Percentiles rank a stretch among this genome's conserved stretches.
These are phyloP conservation scores for Alternaria ventricosa DNA, from an alignment of 2,329 filamentous ascomycete species.

Conservation along the genomic window DNA sequence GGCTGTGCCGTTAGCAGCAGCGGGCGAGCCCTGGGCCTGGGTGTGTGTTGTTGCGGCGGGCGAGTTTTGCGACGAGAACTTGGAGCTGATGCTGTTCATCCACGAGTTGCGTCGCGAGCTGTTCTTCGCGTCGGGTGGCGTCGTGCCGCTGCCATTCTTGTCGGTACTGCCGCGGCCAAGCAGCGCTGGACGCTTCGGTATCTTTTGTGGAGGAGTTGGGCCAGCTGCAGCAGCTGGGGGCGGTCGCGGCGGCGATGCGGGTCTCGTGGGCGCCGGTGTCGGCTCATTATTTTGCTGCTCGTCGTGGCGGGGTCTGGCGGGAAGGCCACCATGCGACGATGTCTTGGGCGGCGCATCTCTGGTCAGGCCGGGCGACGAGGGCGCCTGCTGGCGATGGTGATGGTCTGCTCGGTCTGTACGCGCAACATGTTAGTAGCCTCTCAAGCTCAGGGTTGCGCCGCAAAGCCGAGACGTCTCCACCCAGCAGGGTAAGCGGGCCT, in stretches of 20 bases:
- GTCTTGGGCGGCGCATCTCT: slow-evolving; percentile 44
- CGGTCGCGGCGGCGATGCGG: slow-evolving; percentile 27
- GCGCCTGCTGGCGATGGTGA: slow-evolving; percentile 46
- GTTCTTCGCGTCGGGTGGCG: slow-evolving; percentile 38
- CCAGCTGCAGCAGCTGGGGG: slow-evolving; percentile 24
- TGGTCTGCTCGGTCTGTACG: slow-evolving; percentile 30
- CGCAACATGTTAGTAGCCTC: slow-evolving; percentile 26
- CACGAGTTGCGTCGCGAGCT: slow-evolving; percentile 73
- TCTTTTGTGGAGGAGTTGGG: slow-evolving; percentile 32
- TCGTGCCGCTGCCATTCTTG: slow-evolving; percentile 36
- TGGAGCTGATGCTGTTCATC: slow-evolving; percentile 92
- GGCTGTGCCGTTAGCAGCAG: slow-evolving; percentile 51
- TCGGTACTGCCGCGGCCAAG: slow-evolving; percentile 51
- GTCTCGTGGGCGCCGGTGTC: slow-evolving; percentile 32
- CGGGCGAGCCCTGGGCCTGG: slow-evolving; percentile 44
- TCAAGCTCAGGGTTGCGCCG: slow-evolving; percentile 16
- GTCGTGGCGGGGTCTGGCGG: slow-evolving; percentile 20
- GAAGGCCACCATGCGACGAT: slow-evolving; percentile 43
- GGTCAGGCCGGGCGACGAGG: slow-evolving; percentile 44
- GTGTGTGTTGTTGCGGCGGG: slow-evolving; percentile 42
- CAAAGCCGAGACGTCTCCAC: slow-evolving; percentile 26
- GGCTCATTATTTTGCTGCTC: slow-evolving; percentile 24
- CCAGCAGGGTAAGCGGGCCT: slow-evolving; percentile 44
- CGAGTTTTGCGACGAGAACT: slow-evolving; percentile 72
- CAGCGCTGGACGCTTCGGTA: slow-evolving; percentile 50